These are phyloP conservation scores for Zychaea mexicana DNA, from an alignment of 371 early-diverging fungal species.

Conservation along the genomic window DNA sequence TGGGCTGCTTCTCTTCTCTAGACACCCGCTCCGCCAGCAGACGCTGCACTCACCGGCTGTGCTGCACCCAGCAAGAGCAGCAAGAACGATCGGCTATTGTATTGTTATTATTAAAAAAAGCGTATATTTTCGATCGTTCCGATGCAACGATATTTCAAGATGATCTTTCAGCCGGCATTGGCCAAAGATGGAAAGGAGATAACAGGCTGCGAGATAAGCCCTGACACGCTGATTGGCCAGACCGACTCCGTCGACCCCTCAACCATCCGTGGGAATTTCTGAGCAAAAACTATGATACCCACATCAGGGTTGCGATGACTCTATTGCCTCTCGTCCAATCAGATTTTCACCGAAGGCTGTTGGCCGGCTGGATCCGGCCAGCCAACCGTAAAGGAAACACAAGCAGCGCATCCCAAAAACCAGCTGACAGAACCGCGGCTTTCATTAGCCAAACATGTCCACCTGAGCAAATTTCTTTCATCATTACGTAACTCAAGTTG, in stretches of 20 bases:
- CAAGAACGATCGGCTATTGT: not conserved
- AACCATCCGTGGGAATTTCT: not conserved
- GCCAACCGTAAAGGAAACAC: no score
- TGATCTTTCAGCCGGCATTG: slow-evolving; percentile 10
- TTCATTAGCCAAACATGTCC: not conserved
- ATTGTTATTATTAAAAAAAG: not conserved
- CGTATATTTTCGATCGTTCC: not conserved
- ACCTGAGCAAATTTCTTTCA: not conserved
- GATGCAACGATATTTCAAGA: not conserved
- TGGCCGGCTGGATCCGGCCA: slow-evolving; percentile 1
- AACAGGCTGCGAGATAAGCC: slow-evolving; percentile 28
- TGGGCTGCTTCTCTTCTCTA: no score
- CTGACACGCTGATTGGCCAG: slow-evolving; percentile 26
- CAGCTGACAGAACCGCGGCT: not conserved
- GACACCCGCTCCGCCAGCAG: no score
- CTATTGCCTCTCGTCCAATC: not conserved
- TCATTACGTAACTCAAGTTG: not conserved
- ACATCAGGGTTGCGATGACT: not conserved
- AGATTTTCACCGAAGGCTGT: not conserved
- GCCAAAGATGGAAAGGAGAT: slow-evolving; percentile 31
- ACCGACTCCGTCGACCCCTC: not conserved
- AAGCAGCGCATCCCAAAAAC: not conserved
- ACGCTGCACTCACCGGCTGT: no score
- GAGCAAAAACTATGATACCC: not conserved
- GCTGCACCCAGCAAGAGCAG: no score